These are phyloP conservation scores for Areca catechu DNA, from an alignment of 176 grass and related monocot genomes.

Conservation along the genomic window DNA sequence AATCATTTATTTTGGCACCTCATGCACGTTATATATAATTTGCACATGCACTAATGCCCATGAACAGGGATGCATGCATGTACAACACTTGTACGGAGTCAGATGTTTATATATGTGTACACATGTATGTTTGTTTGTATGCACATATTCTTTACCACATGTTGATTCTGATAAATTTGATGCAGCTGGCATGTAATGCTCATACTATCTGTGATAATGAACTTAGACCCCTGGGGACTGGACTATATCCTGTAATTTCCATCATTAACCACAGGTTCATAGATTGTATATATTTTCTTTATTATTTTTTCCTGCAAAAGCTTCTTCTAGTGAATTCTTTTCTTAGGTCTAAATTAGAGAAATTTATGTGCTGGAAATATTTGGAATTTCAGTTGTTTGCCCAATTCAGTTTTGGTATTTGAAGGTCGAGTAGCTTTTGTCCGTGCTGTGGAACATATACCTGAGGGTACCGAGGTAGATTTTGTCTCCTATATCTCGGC, in stretches of 20 bases:
- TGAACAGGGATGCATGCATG: neutral
- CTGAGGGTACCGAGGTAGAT: constrained; percentile 67
- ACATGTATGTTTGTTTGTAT: too few relatives aligned
- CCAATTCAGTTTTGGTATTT: constrained; percentile 95
- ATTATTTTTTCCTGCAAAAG: constrained; percentile 11
- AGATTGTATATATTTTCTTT: constrained; percentile 5
- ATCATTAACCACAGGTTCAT: constrained; percentile 92
- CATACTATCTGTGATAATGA: constrained; percentile 92
- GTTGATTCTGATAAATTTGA: constrained; percentile 15
- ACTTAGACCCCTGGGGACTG: constrained; percentile 80
- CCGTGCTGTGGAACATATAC: constrained; percentile 59
- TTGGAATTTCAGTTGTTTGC: constrained; percentile 64
- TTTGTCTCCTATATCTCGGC: neutral
- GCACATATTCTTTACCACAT: too few relatives aligned
- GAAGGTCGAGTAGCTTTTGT: constrained; percentile 67
- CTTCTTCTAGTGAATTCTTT: too few relatives aligned
- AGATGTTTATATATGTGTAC: neutral
- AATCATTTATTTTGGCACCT: too few relatives aligned
- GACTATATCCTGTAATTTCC: constrained; percentile 85
- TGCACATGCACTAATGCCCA: too few relatives aligned
- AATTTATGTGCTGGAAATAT: neutral
- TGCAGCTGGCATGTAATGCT: constrained; percentile 86
- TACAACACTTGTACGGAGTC: constrained; percentile 6
- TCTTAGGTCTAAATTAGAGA: too few relatives aligned
- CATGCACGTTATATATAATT: too few relatives aligned